Percentiles rank a stretch among this genome's conserved stretches.
Conservation (phyloP, 306 rosid genomes). For the Gleditsia sinensis region DNA sequence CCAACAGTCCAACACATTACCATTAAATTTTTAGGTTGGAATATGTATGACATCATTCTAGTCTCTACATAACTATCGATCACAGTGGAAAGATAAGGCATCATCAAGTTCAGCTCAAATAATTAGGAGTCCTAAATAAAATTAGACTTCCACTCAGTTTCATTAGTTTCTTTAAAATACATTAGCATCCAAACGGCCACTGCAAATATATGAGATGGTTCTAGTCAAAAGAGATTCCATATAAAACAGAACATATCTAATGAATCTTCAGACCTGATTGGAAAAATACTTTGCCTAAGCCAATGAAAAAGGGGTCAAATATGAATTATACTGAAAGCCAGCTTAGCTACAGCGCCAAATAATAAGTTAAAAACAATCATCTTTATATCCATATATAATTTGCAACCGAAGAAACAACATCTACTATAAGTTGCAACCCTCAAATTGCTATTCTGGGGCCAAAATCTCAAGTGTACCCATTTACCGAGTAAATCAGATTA, state of each 20-base stretch:
- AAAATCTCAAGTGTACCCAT: not conserved
- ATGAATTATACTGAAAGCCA: not conserved
- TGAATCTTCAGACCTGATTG: not conserved
- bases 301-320: not conserved
- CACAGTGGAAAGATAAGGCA: conserved; percentile 6
- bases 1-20: not conserved
- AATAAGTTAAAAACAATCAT: too few relatives aligned
- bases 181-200: conserved; percentile 3
- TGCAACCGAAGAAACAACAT: not conserved
- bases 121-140: not conserved
- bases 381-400: not conserved
- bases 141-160: not conserved
- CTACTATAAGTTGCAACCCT: conserved; percentile 11
- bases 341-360: not conserved
- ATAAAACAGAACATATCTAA: conserved; percentile 4
- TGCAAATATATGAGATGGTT: not conserved
- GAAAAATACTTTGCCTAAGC: not conserved
- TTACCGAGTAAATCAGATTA: not conserved
- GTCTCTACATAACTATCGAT: not conserved
- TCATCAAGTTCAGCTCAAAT: conserved; percentile 4
- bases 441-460: not conserved
- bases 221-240: not conserved
- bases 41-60: not conserved
- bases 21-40: not conserved
- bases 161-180: conserved; percentile 17